A percentile compares a stretch with the other conserved stretches of the same genome.
phyloP scores from a whole-genome alignment of 768 basidiomycete genomes.

The Lactifluus rugatus region DNA sequence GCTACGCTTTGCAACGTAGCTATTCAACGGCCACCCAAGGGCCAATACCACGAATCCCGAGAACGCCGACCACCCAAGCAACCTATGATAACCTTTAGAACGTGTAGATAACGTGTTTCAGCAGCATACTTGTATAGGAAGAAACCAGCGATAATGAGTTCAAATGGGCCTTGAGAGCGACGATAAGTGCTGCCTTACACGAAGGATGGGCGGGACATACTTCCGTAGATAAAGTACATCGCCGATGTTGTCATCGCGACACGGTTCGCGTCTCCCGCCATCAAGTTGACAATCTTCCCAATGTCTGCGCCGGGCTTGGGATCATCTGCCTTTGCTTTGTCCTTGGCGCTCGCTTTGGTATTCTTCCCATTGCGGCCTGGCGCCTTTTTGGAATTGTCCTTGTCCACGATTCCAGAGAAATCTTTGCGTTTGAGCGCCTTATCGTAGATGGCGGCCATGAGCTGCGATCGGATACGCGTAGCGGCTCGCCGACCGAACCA shows the following conservation, averaged over 20 bases:
- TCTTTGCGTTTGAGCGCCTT: constrained; percentile 80
- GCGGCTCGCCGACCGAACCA: constrained; percentile 74
- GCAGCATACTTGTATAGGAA: constrained; percentile 64
- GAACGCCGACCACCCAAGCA: constrained; percentile 64
- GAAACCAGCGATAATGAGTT: constrained; percentile 57
- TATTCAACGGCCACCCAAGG: constrained; percentile 64
- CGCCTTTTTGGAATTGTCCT: constrained; percentile 27
- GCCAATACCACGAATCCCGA: constrained; percentile 63
- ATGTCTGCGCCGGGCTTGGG: constrained; percentile 73
- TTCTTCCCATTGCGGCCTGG: constrained; percentile 6
- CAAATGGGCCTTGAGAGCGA: constrained; percentile 49
- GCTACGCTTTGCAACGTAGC: constrained; percentile 48
- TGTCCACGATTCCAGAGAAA: constrained; percentile 64
- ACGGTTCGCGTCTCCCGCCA: constrained; percentile 69
- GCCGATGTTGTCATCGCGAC: constrained; percentile 45
- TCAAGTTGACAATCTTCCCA: constrained; percentile 85
- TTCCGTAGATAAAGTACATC: constrained; percentile 59
- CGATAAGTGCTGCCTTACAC: not conserved
- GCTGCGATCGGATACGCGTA: constrained; percentile 62
- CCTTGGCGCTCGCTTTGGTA: not conserved
- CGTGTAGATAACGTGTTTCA: not conserved
- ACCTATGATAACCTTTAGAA: constrained; percentile 26
- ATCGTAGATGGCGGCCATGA: constrained; percentile 83
- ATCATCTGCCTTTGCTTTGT: constrained; percentile 31
- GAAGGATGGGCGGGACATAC: constrained; percentile 26